A percentile compares a stretch with the other conserved stretches of the same genome.
These are phyloP conservation scores for Neurospora sp. DNA, from an alignment of 495 filamentous ascomycete species.

Conservation along the genomic window DNA sequence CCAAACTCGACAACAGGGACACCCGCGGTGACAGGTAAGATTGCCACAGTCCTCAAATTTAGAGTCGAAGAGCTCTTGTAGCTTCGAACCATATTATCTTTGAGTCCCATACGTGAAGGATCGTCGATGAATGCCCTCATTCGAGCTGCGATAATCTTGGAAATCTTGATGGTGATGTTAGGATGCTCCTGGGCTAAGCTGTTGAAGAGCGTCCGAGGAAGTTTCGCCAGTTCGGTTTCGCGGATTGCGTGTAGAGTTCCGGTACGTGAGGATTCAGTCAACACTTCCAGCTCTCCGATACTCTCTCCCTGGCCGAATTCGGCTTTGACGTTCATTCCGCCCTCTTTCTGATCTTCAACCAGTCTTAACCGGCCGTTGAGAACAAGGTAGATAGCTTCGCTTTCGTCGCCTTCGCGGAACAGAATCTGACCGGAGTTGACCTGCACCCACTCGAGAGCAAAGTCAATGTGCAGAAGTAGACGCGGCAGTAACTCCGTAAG, in stretches of 20 bases:
- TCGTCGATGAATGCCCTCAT: constrained; percentile 86
- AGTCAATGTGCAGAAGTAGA: constrained; percentile 94
- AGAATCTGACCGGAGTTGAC: constrained; percentile 90
- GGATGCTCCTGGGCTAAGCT: constrained; percentile 94
- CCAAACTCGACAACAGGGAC: constrained; percentile 93
- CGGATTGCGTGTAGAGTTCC: constrained; percentile 92
- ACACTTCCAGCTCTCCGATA: constrained; percentile 91
- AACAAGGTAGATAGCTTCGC: constrained; percentile 96
- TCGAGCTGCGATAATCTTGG: constrained; percentile 91
- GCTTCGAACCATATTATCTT: constrained; percentile 44
- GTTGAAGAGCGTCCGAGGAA: constrained; percentile 93
- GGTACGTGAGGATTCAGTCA: constrained; percentile 84
- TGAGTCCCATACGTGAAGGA: constrained; percentile 36
- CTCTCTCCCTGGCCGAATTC: constrained; percentile 97
- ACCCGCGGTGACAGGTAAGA: constrained; percentile 81
- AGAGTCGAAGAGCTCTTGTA: constrained; percentile 70
- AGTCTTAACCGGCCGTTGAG: constrained; percentile 82
- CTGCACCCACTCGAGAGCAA: constrained; percentile 95
- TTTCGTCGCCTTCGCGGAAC: constrained; percentile 88
- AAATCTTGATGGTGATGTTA: constrained; percentile 97
- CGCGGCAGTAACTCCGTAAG: constrained; percentile 81
- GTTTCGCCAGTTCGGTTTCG: constrained; percentile 91
- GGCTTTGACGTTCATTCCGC: constrained; percentile 77
- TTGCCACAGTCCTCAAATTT: constrained; percentile 86
- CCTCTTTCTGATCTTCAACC: constrained; percentile 66